These are phyloP conservation scores for Phytophthora nicotianae DNA, from an alignment of 352 stramenopile species.

Conservation along the genomic window DNA sequence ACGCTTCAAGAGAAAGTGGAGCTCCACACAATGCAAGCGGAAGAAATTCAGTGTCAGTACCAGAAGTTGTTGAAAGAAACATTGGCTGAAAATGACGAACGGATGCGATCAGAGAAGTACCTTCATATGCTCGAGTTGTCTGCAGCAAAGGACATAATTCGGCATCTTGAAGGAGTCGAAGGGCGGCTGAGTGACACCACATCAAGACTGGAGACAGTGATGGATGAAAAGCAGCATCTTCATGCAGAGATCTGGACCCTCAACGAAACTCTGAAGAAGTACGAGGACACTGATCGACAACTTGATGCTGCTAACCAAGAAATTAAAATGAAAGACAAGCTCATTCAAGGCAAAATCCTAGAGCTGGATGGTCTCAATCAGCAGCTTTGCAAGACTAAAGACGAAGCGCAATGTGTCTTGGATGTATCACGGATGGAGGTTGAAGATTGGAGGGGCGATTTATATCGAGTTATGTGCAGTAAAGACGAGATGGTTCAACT, in stretches of 20 bases:
- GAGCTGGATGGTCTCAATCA: slow-evolving; percentile 8
- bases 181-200: slow-evolving; percentile 22
- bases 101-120: slow-evolving; percentile 49
- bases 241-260: slow-evolving; percentile 18
- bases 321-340: slow-evolving; percentile 12
- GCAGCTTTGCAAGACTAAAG: slow-evolving; percentile 11
- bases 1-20: slow-evolving; percentile 46
- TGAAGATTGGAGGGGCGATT: slow-evolving; percentile 20
- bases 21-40: slow-evolving; percentile 41
- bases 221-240: slow-evolving; percentile 24
- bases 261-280: slow-evolving; percentile 12
- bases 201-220: slow-evolving; percentile 14
- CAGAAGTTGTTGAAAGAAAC: slow-evolving; percentile 40
- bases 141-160: slow-evolving; percentile 45
- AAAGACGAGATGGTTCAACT: slow-evolving; percentile 11
- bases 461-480: background rate
- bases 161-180: slow-evolving; percentile 49
- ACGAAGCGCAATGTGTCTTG: slow-evolving; percentile 10
- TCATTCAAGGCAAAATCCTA: slow-evolving; percentile 23
- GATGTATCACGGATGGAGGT: slow-evolving; percentile 18
- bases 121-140: slow-evolving; percentile 53
- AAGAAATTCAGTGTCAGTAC: slow-evolving; percentile 50
- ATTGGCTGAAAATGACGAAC: slow-evolving; percentile 48
- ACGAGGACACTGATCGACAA: slow-evolving; percentile 17
- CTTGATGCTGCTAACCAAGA: slow-evolving; percentile 25